Evolutionary conservation across 139 green algal genomes (phyloP), one percentile per base, ranked within the genome.

Genomic region (Tetradesmus obliquus): DNA sequence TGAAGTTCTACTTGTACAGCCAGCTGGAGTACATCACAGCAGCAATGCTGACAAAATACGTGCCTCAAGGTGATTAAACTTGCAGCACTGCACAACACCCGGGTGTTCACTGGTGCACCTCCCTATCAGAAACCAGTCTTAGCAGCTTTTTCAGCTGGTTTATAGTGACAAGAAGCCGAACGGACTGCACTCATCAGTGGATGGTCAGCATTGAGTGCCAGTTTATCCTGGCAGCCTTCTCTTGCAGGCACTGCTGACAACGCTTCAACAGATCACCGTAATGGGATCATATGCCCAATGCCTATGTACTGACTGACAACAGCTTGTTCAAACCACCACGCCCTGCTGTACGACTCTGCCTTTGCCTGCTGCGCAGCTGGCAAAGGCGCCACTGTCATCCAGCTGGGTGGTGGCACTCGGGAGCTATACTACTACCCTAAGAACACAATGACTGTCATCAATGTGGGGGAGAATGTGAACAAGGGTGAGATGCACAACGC

Each of bases 361-460:
- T 55, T 22, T 12, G 45, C 15, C 45, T 86, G 87, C 83, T 88
- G 55, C 20, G 57, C 88, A 92, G 88, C 79, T 81, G 84, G 82
- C 32, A 91, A 79, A 15, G 89, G 89, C 45, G 82, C 82, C 8
- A 80, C 45, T 6, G 91, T 94, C 5, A 84, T 97, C 8, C 95
- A 97, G 88, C 88, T 97, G n/a, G 92, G 94, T 6, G 95, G 95
- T 6, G 91, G 82, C 71, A 95, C 94, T 0, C 82, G 92, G 3
- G 93, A 95, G 89, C 66, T 97, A 32, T 97, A 94, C 58, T 97
- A 97, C 90, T 97, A 97, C 86, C 95, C 95, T 13, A 94, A 95
- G 55, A 88, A 91, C 66, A 93, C 82, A 3, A 83, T 95, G 55
- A 55, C 91, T 6, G 91, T 96, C 19, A 94, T 91, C 9, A 93